A percentile compares a stretch with the other conserved stretches of the same genome.
Evolutionary conservation across 441 rosid species (phyloP).

Genomic region (Populus tomentosa): DNA sequence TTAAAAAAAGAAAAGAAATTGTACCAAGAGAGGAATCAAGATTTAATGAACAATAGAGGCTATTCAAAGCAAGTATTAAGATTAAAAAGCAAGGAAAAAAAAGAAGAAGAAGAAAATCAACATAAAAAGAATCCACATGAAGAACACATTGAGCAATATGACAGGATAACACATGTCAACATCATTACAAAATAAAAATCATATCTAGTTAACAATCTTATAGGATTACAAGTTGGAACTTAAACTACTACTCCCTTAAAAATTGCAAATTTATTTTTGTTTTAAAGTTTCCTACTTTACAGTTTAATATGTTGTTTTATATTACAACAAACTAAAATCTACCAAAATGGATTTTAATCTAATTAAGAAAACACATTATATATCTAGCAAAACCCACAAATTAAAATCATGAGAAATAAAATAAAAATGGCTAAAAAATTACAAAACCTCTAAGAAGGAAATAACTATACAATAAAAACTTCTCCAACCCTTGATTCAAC

Average conservation of each 20-base stretch:
- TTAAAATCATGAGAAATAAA: too few species aligned
- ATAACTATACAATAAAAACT: too few species aligned
- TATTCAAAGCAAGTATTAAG: background rate
- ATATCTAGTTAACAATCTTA: background rate
- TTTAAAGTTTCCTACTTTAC: background rate
- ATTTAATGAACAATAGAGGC: too few species aligned
- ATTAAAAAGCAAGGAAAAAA: background rate
- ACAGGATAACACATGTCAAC: background rate
- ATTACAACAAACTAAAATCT: too few species aligned
- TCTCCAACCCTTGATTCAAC: too few species aligned
- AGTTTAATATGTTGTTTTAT: background rate
- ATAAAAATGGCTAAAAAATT: too few species aligned
- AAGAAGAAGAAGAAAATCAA: too few species aligned
- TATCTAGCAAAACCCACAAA: background rate
- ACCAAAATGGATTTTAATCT: background rate
- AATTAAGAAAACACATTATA: background rate
- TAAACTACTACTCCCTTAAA: background rate
- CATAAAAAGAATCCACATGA: background rate
- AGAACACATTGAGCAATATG: too few species aligned
- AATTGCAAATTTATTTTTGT: background rate
- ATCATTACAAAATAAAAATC: background rate
- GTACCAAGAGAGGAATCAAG: background rate
- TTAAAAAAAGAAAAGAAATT: too few species aligned
- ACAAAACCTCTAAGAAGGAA: too few species aligned
- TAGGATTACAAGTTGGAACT: background rate